Evolutionary conservation across 2,329 filamentous ascomycete species (phyloP).

Genomic region (Nemania diffusa): DNA sequence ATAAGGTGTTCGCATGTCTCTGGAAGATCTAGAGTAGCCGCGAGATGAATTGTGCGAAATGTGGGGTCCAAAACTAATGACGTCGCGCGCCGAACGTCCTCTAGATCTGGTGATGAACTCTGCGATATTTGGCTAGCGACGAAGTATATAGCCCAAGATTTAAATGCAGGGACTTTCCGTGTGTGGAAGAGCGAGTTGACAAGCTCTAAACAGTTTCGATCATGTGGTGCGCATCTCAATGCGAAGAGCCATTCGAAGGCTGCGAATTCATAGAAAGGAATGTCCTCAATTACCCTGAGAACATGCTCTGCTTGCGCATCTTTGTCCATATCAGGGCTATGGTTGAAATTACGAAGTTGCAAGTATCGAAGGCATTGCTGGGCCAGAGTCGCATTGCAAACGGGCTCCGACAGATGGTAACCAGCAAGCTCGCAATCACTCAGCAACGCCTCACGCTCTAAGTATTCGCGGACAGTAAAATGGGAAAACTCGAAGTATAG

Average conservation of each 20-base stretch:
- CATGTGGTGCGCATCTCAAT: background rate
- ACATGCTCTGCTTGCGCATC: background rate
- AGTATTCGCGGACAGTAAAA: constrained; percentile 39
- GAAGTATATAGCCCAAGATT: constrained; percentile 17
- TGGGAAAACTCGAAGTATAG: constrained; percentile 37
- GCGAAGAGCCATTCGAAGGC: background rate
- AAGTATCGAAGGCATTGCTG: constrained; percentile 35
- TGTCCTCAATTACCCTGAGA: background rate
- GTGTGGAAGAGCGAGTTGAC: constrained; percentile 24
- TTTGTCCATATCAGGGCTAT: background rate
- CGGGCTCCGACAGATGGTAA: constrained; percentile 29
- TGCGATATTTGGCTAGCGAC: background rate
- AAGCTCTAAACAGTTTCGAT: constrained; percentile 11
- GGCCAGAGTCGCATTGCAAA: constrained; percentile 16
- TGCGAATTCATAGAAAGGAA: background rate
- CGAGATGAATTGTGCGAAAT: constrained; percentile 23
- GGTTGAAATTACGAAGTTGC: constrained; percentile 34
- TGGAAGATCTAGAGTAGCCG: constrained; percentile 17
- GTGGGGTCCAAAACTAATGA: background rate
- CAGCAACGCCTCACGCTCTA: constrained; percentile 20
- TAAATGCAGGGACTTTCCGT: constrained; percentile 27
- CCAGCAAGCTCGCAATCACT: constrained; percentile 8
- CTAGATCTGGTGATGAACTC: background rate
- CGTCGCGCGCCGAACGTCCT: background rate
- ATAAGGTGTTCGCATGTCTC: constrained; percentile 24